A percentile compares a stretch with the other conserved stretches of the same genome.
Conservation (phyloP, 768 basidiomycete genomes). For the Wakefieldia striispora region DNA sequence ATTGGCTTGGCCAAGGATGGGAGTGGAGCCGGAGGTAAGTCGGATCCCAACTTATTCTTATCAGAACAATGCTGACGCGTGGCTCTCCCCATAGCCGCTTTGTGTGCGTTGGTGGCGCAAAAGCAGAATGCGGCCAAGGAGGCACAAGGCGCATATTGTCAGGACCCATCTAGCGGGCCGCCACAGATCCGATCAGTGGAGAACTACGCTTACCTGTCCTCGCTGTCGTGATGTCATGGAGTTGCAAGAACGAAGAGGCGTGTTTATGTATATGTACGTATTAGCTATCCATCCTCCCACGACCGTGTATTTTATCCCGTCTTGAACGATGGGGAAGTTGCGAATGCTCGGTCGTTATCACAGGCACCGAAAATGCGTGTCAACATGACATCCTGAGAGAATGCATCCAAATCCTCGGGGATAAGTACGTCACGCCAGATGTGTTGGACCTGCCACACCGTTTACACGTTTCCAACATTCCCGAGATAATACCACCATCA, state of each 20-base stretch:
- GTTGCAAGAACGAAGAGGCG: not conserved
- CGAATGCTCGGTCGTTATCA: no score
- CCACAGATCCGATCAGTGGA: conserved; percentile 15
- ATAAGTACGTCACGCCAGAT: not conserved
- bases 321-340: not conserved
- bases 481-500: not conserved
- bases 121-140: conserved; percentile 21
- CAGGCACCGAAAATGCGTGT: no score
- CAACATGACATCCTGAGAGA: no score
- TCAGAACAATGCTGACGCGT: not conserved
- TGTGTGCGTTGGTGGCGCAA: conserved; percentile 63
- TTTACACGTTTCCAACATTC: conserved; percentile 1
- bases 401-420: not conserved
- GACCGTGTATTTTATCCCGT: conserved; percentile 4
- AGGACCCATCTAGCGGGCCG: conserved; percentile 3
- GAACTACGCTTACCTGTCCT: conserved; percentile 13
- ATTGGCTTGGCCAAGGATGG: conserved; percentile 97
- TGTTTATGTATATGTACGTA: conserved; percentile 13
- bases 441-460: conserved; percentile 5
- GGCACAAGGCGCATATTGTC: conserved; percentile 2
- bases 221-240: conserved; percentile 18
- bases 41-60: no score
- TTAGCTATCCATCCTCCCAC: not conserved
- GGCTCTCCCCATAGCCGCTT: conserved; percentile 56
- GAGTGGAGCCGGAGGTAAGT: conserved; percentile 89